phyloP scores from a whole-genome alignment of 2,329 filamentous ascomycete genomes.

The Fragosphaeria purpurea region DNA sequence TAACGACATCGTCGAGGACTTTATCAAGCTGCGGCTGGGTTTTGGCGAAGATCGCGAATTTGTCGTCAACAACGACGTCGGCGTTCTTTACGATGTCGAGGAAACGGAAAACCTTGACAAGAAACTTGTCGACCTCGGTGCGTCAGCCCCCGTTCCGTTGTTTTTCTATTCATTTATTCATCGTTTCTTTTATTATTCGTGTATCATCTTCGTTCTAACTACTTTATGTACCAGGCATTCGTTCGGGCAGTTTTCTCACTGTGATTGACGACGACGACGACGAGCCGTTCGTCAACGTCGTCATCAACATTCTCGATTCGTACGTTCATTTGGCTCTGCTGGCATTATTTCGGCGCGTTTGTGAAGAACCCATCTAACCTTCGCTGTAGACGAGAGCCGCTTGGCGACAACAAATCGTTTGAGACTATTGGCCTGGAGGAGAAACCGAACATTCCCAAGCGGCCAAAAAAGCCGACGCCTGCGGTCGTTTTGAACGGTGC shows the following conservation, averaged over 20 bases:
- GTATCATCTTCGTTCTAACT: neutral
- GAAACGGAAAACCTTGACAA: conserved; percentile 77
- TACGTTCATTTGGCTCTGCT: conserved; percentile 25
- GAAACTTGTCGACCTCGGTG: conserved; percentile 67
- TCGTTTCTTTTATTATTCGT: conserved; percentile 16
- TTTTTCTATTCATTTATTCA: neutral
- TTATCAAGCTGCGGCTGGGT: conserved; percentile 59
- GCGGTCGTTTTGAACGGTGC: conserved; percentile 27
- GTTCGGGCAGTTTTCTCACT: conserved; percentile 65
- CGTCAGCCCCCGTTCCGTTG: conserved; percentile 10
- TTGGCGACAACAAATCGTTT: conserved; percentile 47
- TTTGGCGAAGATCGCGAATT: conserved; percentile 67
- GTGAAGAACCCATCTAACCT: neutral
- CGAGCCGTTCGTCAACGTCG: conserved; percentile 66
- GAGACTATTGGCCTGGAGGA: conserved; percentile 33
- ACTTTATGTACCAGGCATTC: conserved; percentile 42
- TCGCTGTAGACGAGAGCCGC: conserved; percentile 23
- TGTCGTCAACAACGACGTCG: conserved; percentile 61
- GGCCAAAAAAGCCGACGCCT: conserved; percentile 33
- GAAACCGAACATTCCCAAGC: conserved; percentile 41
- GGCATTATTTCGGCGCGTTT: neutral
- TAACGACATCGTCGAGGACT: conserved; percentile 64
- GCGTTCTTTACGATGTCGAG: conserved; percentile 81
- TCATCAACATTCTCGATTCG: conserved; percentile 58
- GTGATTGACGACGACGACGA: conserved; percentile 75